Base-by-base conservation (phyloP, 306 rosid genomes). In the Gleditsia sinensis region DNA sequence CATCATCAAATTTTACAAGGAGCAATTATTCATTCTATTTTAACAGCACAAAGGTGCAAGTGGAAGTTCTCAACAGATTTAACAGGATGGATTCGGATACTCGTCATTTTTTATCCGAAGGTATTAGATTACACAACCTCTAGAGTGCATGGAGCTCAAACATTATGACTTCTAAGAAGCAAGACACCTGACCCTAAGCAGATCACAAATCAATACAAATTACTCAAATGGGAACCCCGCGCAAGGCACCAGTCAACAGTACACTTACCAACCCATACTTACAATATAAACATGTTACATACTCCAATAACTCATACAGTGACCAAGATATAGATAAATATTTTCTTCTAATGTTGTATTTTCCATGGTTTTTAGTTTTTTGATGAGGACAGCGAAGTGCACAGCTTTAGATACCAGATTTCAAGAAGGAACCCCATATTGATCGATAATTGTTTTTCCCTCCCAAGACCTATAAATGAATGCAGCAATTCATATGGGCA, bases 1-100 rank as follows among this genome's bases (percentile, higher is more conserved):
- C 49, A 72, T n/a, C 32, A 19, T 10, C 28, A 59, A 53, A 57
- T 74, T 43, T 64, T 55, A 37, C 43, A 20, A 32, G 49, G 17
- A 51, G 39, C 28, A 74, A 30, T 17, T 16, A 25, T 28, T 49
- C n/a, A 56, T 69, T 66, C 55, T 51, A 60, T 20, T n/a, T 14
- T 9, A 76, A 27, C n/a, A 63, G 50, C 34, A 62, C 9, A 42
- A 69, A 69, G 39, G 16, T n/a, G 8, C 43, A 32, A 23, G n/a
- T 16, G 24, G 0, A 46, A 53, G 17, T 24, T 20, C 16, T 20
- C 32, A 34, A 17, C 21, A 49, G 42, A 46, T 30, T 23, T 16
- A 13, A 51, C 24, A 21, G 11, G 58, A 37, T 32, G 66, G 14
- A 50, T 60, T 20, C 30, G 64, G 28, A 32, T 72, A 20, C 23